Evolutionary conservation across 768 basidiomycete species (phyloP), one percentile per base, ranked within the genome.

Genomic region (Gautieria morchelliformis): DNA sequence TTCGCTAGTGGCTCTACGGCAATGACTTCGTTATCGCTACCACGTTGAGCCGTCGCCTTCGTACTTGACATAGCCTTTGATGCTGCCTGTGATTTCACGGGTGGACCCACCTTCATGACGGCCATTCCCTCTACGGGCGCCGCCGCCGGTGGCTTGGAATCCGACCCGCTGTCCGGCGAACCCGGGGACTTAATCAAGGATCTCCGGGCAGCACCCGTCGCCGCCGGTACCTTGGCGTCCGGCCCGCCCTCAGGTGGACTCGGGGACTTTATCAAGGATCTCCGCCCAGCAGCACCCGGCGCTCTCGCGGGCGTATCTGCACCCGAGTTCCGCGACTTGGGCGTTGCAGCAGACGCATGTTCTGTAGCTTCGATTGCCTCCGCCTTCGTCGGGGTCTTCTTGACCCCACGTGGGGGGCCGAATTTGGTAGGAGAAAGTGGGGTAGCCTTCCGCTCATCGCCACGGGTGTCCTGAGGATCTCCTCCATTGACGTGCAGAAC

Each of bases 351-450:
- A 12, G 20, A 44, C 42, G 5, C 7, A 17, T 44, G 11, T 19
- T 17, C 11, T 9, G 42, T n/a, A 44, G 20, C n/a, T 2, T 44
- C 40, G n/a, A 4, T 41, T 41, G 27, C 33, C 19, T 45, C 22
- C 42, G 27, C 33, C 19, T 45, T 37, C 42, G 22, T 45, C 42
- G 40, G 27, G 12, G 40, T 42, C 53, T 30, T 41, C n/a, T 11
- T 44, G 30, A 30, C n/a, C 17, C 53, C 53, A 12, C 53, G 40
- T 24, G 53, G 53, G 19, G 53, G 53, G 7, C 53, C 40, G 42
- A 30, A 19, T 9, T 44, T 30, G 3, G 42, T 24, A 3, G 53
- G 44, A 15, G 45, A 7, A 42, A 45, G 7, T 9, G 19, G 32
- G 15, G 33, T 5, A 24, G 39, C 7, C 41, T 33, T 27, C 24